Conservation (phyloP, 306 rosid genomes). For the Cicer chorassanicum region DNA sequence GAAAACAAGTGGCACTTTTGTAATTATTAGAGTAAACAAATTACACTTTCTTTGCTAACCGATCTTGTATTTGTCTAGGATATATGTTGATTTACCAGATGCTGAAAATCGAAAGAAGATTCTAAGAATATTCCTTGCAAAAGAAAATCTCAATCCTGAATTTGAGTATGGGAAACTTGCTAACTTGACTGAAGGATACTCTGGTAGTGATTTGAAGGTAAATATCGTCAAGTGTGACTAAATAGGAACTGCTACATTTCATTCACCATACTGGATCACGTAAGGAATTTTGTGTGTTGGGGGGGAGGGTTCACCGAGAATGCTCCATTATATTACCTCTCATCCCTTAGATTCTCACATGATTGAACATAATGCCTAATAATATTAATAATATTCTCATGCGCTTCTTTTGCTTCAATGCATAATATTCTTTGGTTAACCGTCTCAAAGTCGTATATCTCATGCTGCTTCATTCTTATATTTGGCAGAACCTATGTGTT, state of each 20-base stretch:
- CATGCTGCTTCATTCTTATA: slow-evolving; percentile 30
- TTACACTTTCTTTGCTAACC: slow-evolving; percentile 19
- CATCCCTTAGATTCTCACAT: slow-evolving; percentile 11
- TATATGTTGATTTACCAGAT: slow-evolving; percentile 94
- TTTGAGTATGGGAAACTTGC: slow-evolving; percentile 84
- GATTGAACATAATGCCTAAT: background rate
- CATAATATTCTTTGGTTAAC: slow-evolving; percentile 18
- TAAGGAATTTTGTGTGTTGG: background rate
- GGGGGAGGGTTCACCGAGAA: slow-evolving; percentile 7
- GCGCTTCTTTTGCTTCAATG: slow-evolving; percentile 6
- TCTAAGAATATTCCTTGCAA: slow-evolving; percentile 81
- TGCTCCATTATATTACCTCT: background rate
- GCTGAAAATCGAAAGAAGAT: slow-evolving; percentile 87
- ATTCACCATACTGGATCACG: background rate
- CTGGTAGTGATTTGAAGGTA: slow-evolving; percentile 99
- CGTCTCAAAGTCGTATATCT: slow-evolving; percentile 15
- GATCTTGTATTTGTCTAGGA: slow-evolving; percentile 56
- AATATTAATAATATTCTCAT: slow-evolving; percentile 26
- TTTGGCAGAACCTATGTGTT: slow-evolving; percentile 86
- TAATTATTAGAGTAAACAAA: background rate
- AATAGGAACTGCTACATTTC: slow-evolving; percentile 3
- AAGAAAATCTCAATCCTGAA: slow-evolving; percentile 70
- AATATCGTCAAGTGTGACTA: slow-evolving; percentile 14
- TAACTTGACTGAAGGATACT: slow-evolving; percentile 86
- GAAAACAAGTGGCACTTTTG: background rate